phyloP scores from a whole-genome alignment of 345 rosid species.

The Hibiscus trionum region DNA sequence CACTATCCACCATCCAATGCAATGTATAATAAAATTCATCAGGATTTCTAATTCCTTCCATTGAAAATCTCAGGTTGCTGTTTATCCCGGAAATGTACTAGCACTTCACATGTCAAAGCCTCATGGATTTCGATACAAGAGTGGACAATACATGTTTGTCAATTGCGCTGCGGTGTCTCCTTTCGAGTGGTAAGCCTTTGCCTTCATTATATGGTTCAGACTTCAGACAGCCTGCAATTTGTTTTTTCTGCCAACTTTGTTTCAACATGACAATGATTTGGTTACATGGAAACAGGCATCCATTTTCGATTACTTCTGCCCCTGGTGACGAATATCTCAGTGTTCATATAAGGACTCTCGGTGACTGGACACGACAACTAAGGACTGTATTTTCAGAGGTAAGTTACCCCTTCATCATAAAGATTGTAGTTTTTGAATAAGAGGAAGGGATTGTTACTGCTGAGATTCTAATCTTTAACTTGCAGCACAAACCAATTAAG shows the following conservation, averaged over 20 bases:
- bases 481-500: not conserved
- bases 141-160: slow-evolving; percentile 81
- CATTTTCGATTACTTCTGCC: slow-evolving; percentile 83
- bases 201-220: not conserved
- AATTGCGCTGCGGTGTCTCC: slow-evolving; percentile 81
- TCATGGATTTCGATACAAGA: slow-evolving; percentile 70
- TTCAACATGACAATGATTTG: not conserved
- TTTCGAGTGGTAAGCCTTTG: slow-evolving; percentile 52
- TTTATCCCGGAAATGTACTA: slow-evolving; percentile 76
- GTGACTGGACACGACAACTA: slow-evolving; percentile 79
- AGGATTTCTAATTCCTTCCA: not conserved
- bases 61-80: slow-evolving; percentile 35
- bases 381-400: slow-evolving; percentile 65
- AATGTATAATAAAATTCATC: not conserved
- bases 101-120: slow-evolving; percentile 70
- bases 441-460: not conserved
- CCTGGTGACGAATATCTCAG: slow-evolving; percentile 74
- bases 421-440: not conserved
- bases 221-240: not conserved
- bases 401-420: not conserved
- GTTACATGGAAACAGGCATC: slow-evolving; percentile 49
- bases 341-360: slow-evolving; percentile 63
- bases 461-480: not conserved
- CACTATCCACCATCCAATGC: no score
- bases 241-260: not conserved